Base-by-base conservation (phyloP, 306 rosid genomes). In the Alnus glutinosa region DNA sequence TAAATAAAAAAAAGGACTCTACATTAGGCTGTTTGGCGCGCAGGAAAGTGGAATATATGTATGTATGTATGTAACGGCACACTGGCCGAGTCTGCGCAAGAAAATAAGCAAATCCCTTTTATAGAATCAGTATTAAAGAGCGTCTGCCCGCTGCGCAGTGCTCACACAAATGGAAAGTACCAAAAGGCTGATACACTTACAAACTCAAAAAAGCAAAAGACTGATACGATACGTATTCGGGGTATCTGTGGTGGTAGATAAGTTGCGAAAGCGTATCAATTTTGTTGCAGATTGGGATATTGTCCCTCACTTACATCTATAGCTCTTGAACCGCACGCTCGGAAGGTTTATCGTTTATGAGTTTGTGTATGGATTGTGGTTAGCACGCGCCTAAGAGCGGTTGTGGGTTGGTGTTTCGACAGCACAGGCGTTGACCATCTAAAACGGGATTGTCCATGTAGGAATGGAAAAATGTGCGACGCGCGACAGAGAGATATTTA, bases 1-100 rank as follows among this genome's bases (percentile, higher is more conserved):
- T 36, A 61, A 18, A 32, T 49, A 49, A 76, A 32, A 19, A 32
- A 49, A 23, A 23, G 28, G 28, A 23, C 28, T 23, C 28, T 16
- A 47, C 55, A 30, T 37, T 37, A 39, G 59, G 36, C 51, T 46
- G 80, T 77, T 85, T 85, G 83, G 85, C 88, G 86, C 83, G 79
- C 88, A 71, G 76, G 83, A 78, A 85, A 82, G 79, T 15, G 9
- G 47, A 13, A 63, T 14, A 63, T 63, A 19, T n/a, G 44, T 34
- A 34, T 3, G 46, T 63, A 32, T 78, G 69, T 59, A 54, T 52
- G 61, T 78, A 75, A 81, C 83, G 81, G 86, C 86, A 82, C 81
- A 73, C 79, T 81, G 67, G 34, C 75, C 85, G 75, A 73, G 70
- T 34, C 30, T 76, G 50, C 46, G 16, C 76, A 57, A 58, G 39